A percentile compares a stretch with the other conserved stretches of the same genome.
These are phyloP conservation scores for Clarireedia sp. DNA, from an alignment of 2,329 filamentous ascomycete genomes.

Conservation along the genomic window DNA sequence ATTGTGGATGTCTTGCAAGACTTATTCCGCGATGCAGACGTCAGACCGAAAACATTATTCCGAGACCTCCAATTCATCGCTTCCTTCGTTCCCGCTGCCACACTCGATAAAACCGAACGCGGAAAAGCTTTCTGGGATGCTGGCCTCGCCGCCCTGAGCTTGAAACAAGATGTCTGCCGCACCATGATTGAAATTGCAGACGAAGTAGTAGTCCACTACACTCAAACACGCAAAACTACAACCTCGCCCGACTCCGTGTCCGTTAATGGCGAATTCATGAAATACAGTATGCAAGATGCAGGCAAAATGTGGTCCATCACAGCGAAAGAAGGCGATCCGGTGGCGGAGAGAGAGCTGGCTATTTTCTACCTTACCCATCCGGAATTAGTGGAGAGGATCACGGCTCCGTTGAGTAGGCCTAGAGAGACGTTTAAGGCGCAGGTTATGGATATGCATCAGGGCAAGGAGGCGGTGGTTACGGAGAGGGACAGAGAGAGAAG, in stretches of 20 bases:
- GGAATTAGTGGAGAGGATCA: slow-evolving; percentile 71
- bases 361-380: slow-evolving; percentile 91
- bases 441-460: slow-evolving; percentile 64
- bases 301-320: slow-evolving; percentile 88
- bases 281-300: slow-evolving; percentile 70
- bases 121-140: slow-evolving; percentile 78
- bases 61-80: slow-evolving; percentile 72
- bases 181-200: slow-evolving; percentile 61
- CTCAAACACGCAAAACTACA: slow-evolving; percentile 47
- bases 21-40: slow-evolving; percentile 57
- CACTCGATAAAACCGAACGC: slow-evolving; percentile 54
- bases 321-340: slow-evolving; percentile 82
- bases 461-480: slow-evolving; percentile 31
- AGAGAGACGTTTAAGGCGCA: slow-evolving; percentile 86
- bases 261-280: slow-evolving; percentile 37
- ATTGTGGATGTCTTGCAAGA: slow-evolving; percentile 60
- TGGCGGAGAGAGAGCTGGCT: slow-evolving; percentile 85
- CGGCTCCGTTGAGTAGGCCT: slow-evolving; percentile 75
- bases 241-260: slow-evolving; percentile 27
- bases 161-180: slow-evolving; percentile 75
- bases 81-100: slow-evolving; percentile 52
- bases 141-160: slow-evolving; percentile 74
- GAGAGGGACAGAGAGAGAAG: slow-evolving; percentile 56
- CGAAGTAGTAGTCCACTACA: slow-evolving; percentile 60
- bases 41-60: slow-evolving; percentile 74